phyloP scores from a whole-genome alignment of 1,139 yeast genomes.

The Pichia sp. region DNA sequence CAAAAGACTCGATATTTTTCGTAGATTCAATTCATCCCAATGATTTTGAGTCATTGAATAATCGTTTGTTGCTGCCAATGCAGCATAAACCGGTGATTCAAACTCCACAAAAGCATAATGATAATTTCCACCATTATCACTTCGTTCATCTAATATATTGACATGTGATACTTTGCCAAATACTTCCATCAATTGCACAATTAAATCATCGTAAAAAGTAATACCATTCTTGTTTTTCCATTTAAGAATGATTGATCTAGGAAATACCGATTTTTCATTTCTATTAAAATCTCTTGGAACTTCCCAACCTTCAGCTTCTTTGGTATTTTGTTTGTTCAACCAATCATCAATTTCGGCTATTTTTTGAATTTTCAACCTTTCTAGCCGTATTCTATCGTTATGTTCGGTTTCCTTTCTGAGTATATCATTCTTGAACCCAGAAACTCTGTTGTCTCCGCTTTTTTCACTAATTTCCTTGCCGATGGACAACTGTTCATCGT shows the following conservation, averaged over 20 bases:
- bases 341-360: background rate
- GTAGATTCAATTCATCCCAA: slow-evolving; percentile 41
- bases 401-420: slow-evolving; percentile 2
- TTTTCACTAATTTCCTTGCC: background rate
- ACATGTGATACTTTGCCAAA: slow-evolving; percentile 34
- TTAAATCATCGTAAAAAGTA: slow-evolving; percentile 27
- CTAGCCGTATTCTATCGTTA: slow-evolving; percentile 19
- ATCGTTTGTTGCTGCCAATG: slow-evolving; percentile 33
- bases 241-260: slow-evolving; percentile 21
- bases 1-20: slow-evolving; percentile 38
- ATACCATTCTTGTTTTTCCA: slow-evolving; percentile 40
- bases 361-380: background rate
- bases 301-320: background rate
- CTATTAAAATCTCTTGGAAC: background rate
- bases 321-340: background rate
- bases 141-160: slow-evolving; percentile 9
- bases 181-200: slow-evolving; percentile 35
- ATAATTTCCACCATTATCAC: slow-evolving; percentile 26
- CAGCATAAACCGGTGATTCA: slow-evolving; percentile 23
- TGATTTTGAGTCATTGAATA: slow-evolving; percentile 33
- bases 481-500: slow-evolving; percentile 26
- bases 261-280: background rate
- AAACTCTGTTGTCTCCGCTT: background rate
- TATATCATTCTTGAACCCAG: slow-evolving; percentile 5
- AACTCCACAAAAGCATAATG: slow-evolving; percentile 33